Conservation (phyloP, 257 asterid genomes). For the Solanum stenotomum region DNA sequence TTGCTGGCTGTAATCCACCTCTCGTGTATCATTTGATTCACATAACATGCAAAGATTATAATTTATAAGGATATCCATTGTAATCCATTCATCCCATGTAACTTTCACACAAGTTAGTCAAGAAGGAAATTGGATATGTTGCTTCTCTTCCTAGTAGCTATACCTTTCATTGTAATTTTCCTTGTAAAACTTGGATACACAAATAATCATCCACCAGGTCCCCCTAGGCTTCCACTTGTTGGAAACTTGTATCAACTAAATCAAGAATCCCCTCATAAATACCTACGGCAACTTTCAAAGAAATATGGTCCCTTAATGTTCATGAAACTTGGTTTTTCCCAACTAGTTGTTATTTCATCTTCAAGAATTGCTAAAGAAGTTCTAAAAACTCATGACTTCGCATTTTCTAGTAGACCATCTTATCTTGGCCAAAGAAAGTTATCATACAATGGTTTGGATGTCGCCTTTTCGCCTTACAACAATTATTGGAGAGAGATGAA, state of each 20-base stretch:
- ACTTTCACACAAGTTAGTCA: neutral
- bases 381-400: conserved; percentile 5
- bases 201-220: conserved; percentile 10
- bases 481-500: conserved; percentile 12
- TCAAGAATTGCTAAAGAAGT: conserved; percentile 14
- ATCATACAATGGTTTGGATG: conserved; percentile 8
- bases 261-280: neutral
- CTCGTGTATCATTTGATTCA: no score
- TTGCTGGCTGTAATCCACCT: no score
- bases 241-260: conserved; percentile 17
- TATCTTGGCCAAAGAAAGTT: neutral
- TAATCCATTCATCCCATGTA: no score
- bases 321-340: conserved; percentile 14
- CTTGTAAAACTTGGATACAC: neutral
- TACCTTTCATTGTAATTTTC: neutral
- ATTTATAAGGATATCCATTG: no score
- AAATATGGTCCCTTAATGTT: conserved; percentile 19
- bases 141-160: neutral
- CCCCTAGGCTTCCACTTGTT: conserved; percentile 5
- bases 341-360: conserved; percentile 12
- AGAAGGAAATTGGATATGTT: neutral
- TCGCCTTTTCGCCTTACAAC: conserved; percentile 16
- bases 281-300: conserved; percentile 12
- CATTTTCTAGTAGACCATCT: conserved; percentile 10
- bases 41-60: no score